Conservation (phyloP, 2,329 filamentous ascomycete genomes). For the Ilyonectria sp. region DNA sequence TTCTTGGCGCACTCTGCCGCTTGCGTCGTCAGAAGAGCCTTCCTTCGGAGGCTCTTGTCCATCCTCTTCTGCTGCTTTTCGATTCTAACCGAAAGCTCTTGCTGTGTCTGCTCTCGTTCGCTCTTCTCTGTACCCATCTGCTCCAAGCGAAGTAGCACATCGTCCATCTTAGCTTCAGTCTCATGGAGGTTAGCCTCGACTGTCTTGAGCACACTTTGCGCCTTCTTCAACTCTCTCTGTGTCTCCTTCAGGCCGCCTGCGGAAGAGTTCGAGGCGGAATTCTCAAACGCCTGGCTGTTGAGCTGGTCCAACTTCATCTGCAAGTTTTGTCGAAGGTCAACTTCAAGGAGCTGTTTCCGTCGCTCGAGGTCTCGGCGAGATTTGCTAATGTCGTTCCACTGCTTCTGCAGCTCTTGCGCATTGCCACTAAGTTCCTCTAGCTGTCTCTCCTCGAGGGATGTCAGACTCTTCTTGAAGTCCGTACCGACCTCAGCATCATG, state of each 20-base stretch:
- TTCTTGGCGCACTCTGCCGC: slow-evolving; percentile 87
- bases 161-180: slow-evolving; percentile 80
- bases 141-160: slow-evolving; percentile 64
- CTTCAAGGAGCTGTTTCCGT: slow-evolving; percentile 86
- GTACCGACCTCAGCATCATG: slow-evolving; percentile 86
- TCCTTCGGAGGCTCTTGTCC: slow-evolving; percentile 93
- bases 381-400: slow-evolving; percentile 82
- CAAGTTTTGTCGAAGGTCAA: slow-evolving; percentile 90
- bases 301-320: slow-evolving; percentile 90
- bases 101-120: slow-evolving; percentile 79
- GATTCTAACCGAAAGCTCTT: slow-evolving; percentile 83
- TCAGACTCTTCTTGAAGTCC: slow-evolving; percentile 93
- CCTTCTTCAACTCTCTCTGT: slow-evolving; percentile 85
- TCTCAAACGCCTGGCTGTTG: slow-evolving; percentile 81
- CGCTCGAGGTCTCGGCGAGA: slow-evolving; percentile 83
- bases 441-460: slow-evolving; percentile 84
- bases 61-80: slow-evolving; percentile 90
- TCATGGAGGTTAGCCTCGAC: slow-evolving; percentile 80
- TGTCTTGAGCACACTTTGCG: slow-evolving; percentile 76
- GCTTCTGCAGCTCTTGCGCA: slow-evolving; percentile 81
- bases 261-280: slow-evolving; percentile 70
- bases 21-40: slow-evolving; percentile 83
- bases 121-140: slow-evolving; percentile 70
- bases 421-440: slow-evolving; percentile 79
- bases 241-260: slow-evolving; percentile 81